Evolutionary conservation across 805 yeast species (phyloP).

Genomic region (Saturnispora halmiae): DNA sequence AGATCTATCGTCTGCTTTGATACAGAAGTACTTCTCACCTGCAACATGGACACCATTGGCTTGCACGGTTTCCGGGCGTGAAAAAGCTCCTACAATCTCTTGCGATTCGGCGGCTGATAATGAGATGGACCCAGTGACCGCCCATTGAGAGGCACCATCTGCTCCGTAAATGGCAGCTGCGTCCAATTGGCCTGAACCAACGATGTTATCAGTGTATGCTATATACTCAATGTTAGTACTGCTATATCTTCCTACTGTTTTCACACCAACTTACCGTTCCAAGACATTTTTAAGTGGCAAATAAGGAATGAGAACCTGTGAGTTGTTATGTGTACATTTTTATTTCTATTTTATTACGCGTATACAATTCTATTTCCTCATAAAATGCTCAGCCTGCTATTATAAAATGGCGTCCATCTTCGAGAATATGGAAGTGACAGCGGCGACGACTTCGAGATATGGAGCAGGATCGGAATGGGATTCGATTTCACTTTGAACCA

Average conservation of each 20-base stretch:
- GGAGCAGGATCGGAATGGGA: slow-evolving; percentile 44
- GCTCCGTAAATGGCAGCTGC: slow-evolving; percentile 88
- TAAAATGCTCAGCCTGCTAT: slow-evolving; percentile 6
- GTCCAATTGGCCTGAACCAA: slow-evolving; percentile 81
- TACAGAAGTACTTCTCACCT: slow-evolving; percentile 78
- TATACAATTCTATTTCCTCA: neutral
- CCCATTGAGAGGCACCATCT: slow-evolving; percentile 95
- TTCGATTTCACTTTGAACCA: slow-evolving; percentile 43
- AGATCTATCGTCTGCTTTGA: slow-evolving; percentile 86
- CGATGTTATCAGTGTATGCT: slow-evolving; percentile 94
- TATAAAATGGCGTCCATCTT: slow-evolving; percentile 84
- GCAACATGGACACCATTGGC: slow-evolving; percentile 78
- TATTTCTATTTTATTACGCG: neutral
- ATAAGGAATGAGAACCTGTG: neutral
- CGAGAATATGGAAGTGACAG: slow-evolving; percentile 81
- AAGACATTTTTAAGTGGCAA: slow-evolving; percentile 21
- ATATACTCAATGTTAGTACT: slow-evolving; percentile 3
- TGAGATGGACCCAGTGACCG: slow-evolving; percentile 59
- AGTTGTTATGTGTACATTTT: neutral
- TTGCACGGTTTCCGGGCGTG: slow-evolving; percentile 70
- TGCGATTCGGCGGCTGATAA: slow-evolving; percentile 63
- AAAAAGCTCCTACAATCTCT: slow-evolving; percentile 70
- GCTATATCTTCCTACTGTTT: neutral
- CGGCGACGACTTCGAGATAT: slow-evolving; percentile 83
- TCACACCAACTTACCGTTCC: slow-evolving; percentile 26